Percentiles rank a stretch among this genome's conserved stretches.
phyloP scores from a whole-genome alignment of 1,139 yeast species.

The Yamadazyma siamensis region DNA sequence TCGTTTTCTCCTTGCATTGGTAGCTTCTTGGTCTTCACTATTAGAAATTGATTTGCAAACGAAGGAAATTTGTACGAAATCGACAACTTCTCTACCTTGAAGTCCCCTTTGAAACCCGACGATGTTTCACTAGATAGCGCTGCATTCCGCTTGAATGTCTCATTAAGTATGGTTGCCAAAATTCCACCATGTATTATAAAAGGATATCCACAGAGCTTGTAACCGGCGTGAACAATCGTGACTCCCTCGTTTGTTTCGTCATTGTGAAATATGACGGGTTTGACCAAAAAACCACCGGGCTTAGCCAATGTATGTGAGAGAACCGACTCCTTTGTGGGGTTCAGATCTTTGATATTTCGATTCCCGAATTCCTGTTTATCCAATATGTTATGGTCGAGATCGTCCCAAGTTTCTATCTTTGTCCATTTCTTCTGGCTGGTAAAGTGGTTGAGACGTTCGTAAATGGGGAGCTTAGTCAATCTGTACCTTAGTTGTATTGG shows the following conservation, averaged over 20 bases:
- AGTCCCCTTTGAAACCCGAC: constrained; percentile 38
- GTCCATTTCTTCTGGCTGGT: constrained; percentile 40
- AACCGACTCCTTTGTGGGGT: constrained; percentile 7
- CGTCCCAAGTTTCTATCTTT: constrained; percentile 58
- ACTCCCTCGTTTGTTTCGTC: constrained; percentile 55
- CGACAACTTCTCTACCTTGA: constrained; percentile 47
- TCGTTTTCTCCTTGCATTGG: constrained; percentile 22
- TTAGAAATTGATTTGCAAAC: constrained; percentile 73
- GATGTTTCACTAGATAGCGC: constrained; percentile 31
- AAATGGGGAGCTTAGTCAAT: constrained; percentile 51
- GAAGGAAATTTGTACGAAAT: constrained; percentile 71
- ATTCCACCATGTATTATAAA: constrained; percentile 89
- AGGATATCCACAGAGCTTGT: constrained; percentile 81
- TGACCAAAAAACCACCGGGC: constrained; percentile 78
- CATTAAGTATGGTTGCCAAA: constrained; percentile 77
- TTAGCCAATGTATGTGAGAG: constrained; percentile 35
- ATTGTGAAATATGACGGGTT: constrained; percentile 70
- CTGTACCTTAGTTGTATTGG: constrained; percentile 41
- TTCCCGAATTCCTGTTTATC: constrained; percentile 20
- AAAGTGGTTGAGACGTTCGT: constrained; percentile 42
- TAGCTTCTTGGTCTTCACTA: constrained; percentile 51
- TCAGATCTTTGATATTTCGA: constrained; percentile 19
- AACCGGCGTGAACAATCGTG: constrained; percentile 74
- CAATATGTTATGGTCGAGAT: constrained; percentile 44
- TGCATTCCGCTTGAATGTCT: constrained; percentile 61